Percentiles rank a stretch among this genome's conserved stretches.
phyloP scores from a whole-genome alignment of 2,329 filamentous ascomycete species.

The Pseudocercospora pini-densiflorae region DNA sequence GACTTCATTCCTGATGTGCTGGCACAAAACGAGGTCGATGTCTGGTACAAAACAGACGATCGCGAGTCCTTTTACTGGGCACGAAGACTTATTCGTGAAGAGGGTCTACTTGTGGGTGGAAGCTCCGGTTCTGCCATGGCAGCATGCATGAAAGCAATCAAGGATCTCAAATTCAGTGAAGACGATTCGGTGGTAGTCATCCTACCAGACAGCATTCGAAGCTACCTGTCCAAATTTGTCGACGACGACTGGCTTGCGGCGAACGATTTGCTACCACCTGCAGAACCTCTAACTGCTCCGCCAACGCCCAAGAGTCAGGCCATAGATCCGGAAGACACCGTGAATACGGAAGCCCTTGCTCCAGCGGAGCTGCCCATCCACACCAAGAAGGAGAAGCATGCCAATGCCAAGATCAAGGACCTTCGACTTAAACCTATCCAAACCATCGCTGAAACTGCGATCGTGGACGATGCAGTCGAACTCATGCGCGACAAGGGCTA shows the following conservation, averaged over 20 bases:
- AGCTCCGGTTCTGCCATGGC: conserved; percentile 92
- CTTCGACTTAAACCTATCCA: conserved; percentile 93
- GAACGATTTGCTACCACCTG: conserved; percentile 81
- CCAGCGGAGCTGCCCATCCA: conserved; percentile 29
- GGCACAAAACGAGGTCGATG: conserved; percentile 77
- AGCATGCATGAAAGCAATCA: conserved; percentile 75
- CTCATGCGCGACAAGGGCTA: conserved; percentile 98
- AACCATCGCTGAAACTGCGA: conserved; percentile 71
- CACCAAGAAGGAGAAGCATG: conserved; percentile 67
- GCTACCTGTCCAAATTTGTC: conserved; percentile 97
- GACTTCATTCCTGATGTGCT: conserved; percentile 97
- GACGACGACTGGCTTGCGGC: conserved; percentile 99
- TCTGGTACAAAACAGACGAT: conserved; percentile 99
- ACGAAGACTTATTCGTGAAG: conserved; percentile 88
- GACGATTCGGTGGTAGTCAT: conserved; percentile 90
- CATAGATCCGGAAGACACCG: conserved; percentile 33
- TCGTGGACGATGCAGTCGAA: conserved; percentile 88
- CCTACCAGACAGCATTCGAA: conserved; percentile 93
- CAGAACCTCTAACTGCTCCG: conserved; percentile 51
- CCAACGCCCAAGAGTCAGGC: conserved; percentile 43
- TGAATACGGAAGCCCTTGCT: conserved; percentile 19
- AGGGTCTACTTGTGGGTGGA: conserved; percentile 90
- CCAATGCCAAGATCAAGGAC: conserved; percentile 76
- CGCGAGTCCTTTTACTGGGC: conserved; percentile 87
- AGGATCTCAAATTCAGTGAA: conserved; percentile 76